Percentiles rank a stretch among this genome's conserved stretches.
Evolutionary conservation across 176 grass and related monocot species (phyloP).

Genomic region (Sorghum bicolor): DNA sequence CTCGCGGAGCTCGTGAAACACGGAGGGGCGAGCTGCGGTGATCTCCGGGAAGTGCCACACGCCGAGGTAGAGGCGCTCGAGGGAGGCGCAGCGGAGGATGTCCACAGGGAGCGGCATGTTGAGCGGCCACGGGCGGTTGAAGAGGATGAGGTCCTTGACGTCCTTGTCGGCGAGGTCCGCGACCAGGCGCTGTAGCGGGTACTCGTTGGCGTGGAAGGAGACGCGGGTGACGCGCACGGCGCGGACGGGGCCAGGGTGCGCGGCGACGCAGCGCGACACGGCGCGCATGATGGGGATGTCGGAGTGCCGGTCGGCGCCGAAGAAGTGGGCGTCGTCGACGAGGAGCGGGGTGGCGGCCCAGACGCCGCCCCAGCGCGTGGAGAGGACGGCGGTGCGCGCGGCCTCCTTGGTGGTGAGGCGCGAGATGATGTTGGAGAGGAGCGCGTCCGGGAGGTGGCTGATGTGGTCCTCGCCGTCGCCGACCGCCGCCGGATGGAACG

Average conservation of each 20-base stretch:
- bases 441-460: slow-evolving; percentile 11
- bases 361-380: slow-evolving; percentile 2
- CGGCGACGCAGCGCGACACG: not conserved
- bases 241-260: slow-evolving; percentile 20
- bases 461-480: slow-evolving; percentile 11
- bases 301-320: not conserved
- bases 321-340: slow-evolving; percentile 19
- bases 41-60: slow-evolving; percentile 22
- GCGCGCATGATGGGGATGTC: not conserved
- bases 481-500: not conserved
- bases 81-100: not conserved
- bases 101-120: slow-evolving; percentile 30
- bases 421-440: slow-evolving; percentile 19
- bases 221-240: slow-evolving; percentile 19
- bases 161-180: slow-evolving; percentile 18
- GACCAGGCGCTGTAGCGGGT: slow-evolving; percentile 3
- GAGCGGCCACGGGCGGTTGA: no score
- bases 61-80: slow-evolving; percentile 22
- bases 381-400: not conserved
- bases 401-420: slow-evolving; percentile 18
- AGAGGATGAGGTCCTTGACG: no score
- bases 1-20: slow-evolving; percentile 14
- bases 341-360: slow-evolving; percentile 6
- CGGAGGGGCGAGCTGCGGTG: not conserved
- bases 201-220: slow-evolving; percentile 23